phyloP scores from a whole-genome alignment of 2,329 filamentous ascomycete species.

The Plenodomus tracheiphilus region DNA sequence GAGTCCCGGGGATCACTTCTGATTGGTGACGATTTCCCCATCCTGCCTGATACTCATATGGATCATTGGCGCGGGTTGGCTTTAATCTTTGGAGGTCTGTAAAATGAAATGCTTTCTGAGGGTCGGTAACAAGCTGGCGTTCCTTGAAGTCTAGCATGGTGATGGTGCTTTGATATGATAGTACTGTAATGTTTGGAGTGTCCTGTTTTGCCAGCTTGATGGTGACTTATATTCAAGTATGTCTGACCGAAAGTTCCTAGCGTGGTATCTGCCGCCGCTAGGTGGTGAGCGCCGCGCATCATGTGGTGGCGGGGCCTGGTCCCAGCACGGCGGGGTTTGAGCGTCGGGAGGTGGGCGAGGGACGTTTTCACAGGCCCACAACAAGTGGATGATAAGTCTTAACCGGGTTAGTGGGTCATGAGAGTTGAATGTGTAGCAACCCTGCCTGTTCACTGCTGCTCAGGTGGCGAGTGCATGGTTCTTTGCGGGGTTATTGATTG shows the following conservation, averaged over 20 bases:
- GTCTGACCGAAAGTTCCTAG: conserved; percentile 17
- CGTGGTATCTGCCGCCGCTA: conserved; percentile 36
- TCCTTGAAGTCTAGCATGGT: conserved; percentile 41
- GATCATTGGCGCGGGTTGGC: conserved; percentile 44
- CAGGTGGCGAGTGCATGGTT: conserved; percentile 4
- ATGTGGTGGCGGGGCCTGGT: conserved; percentile 40
- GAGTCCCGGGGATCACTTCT: conserved; percentile 49
- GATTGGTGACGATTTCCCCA: conserved; percentile 46
- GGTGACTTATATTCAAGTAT: conserved; percentile 35
- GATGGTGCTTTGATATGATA: conserved; percentile 3
- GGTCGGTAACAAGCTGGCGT: conserved; percentile 41
- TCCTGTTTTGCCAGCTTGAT: conserved; percentile 13
- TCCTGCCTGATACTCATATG: conserved; percentile 45
- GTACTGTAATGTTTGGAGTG: conserved; percentile 3
- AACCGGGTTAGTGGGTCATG: conserved; percentile 27
- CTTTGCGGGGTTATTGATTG: conserved; percentile 14
- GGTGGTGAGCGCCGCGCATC: conserved; percentile 31
- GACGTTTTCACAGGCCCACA: conserved; percentile 22
- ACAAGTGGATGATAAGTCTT: conserved; percentile 1
- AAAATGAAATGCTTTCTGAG: conserved; percentile 44
- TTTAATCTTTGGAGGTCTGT: conserved; percentile 45
- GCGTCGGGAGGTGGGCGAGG: conserved; percentile 17
- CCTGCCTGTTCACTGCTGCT: neutral
- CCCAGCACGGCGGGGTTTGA: conserved; percentile 30
- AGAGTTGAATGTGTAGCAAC: conserved; percentile 13